Evolutionary conservation across 495 filamentous ascomycete genomes (phyloP).

Genomic region (Neurospora sp.): DNA sequence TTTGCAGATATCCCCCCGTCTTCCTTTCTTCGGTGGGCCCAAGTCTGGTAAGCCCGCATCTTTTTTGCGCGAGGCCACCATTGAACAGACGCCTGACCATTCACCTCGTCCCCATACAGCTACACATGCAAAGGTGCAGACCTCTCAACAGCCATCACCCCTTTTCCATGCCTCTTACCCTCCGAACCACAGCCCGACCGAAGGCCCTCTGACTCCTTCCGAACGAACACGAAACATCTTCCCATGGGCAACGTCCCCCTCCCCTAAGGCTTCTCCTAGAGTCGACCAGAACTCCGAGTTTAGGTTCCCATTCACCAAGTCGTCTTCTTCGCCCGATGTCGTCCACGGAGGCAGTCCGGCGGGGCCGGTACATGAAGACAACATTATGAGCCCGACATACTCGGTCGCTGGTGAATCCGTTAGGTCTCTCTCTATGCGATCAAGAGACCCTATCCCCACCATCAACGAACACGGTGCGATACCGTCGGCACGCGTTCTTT

Average conservation of each 20-base stretch:
- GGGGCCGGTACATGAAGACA: conserved; percentile 12
- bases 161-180: conserved; percentile 41
- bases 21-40: conserved; percentile 23
- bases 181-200: conserved; percentile 26
- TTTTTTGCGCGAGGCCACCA: not conserved
- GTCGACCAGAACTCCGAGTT: conserved; percentile 48
- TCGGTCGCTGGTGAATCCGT: conserved; percentile 16
- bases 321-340: conserved; percentile 25
- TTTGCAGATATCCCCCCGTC: conserved; percentile 62
- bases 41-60: conserved; percentile 18
- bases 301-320: conserved; percentile 53
- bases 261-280: conserved; percentile 16
- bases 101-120: conserved; percentile 17
- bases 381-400: conserved; percentile 26
- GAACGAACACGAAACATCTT: conserved; percentile 28
- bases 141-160: conserved; percentile 28
- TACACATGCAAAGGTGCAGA: conserved; percentile 27
- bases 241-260: not conserved
- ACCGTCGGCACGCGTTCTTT: conserved; percentile 57
- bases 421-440: conserved; percentile 21
- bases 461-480: conserved; percentile 47
- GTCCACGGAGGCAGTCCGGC: conserved; percentile 8
- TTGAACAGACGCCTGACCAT: not conserved
- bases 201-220: conserved; percentile 28
- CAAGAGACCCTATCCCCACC: conserved; percentile 30